Conservation (phyloP, 352 stramenopile genomes). For the Phytopythium cucurbitacearum region DNA sequence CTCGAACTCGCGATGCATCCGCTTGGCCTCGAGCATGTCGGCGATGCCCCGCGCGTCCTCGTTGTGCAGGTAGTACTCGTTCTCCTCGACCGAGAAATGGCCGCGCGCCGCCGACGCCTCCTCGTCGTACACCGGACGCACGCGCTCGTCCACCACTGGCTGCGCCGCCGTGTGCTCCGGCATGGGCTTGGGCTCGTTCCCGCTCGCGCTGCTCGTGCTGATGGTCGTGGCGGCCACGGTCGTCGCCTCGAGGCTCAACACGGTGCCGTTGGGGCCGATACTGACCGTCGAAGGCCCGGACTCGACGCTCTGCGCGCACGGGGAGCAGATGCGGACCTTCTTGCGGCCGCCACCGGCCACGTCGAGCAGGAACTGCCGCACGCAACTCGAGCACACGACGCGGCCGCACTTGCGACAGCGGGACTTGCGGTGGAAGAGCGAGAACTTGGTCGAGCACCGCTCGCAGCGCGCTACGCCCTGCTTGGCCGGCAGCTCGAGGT, state of each 20-base stretch:
- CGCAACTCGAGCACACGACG: conserved; percentile 64
- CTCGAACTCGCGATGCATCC: conserved; percentile 65
- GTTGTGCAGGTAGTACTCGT: conserved; percentile 50
- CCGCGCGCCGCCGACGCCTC: conserved; percentile 23
- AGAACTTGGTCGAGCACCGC: conserved; percentile 47
- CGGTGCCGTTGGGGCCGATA: neutral
- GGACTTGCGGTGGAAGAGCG: conserved; percentile 57
- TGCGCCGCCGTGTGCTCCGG: conserved; percentile 1
- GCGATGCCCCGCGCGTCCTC: conserved; percentile 41
- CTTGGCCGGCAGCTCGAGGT: conserved; percentile 58
- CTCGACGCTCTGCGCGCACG: conserved; percentile 49
- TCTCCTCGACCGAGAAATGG: conserved; percentile 46
- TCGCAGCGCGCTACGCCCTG: conserved; percentile 39
- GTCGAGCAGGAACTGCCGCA: conserved; percentile 15
- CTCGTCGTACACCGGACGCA: conserved; percentile 41
- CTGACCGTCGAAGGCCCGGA: conserved; percentile 11
- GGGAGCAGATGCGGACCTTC: conserved; percentile 66
- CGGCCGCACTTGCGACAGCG: conserved; percentile 75
- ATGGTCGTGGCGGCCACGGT: conserved; percentile 8
- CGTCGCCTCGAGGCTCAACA: conserved; percentile 1
- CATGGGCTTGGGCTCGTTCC: conserved; percentile 9
- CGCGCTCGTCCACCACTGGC: neutral
- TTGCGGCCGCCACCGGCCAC: conserved; percentile 19
- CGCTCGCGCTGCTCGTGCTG: conserved; percentile 4
- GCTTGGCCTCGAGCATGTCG: conserved; percentile 62